Base-by-base conservation (phyloP, 2,329 filamentous ascomycete species). In the Cryphonectria parasitica region DNA sequence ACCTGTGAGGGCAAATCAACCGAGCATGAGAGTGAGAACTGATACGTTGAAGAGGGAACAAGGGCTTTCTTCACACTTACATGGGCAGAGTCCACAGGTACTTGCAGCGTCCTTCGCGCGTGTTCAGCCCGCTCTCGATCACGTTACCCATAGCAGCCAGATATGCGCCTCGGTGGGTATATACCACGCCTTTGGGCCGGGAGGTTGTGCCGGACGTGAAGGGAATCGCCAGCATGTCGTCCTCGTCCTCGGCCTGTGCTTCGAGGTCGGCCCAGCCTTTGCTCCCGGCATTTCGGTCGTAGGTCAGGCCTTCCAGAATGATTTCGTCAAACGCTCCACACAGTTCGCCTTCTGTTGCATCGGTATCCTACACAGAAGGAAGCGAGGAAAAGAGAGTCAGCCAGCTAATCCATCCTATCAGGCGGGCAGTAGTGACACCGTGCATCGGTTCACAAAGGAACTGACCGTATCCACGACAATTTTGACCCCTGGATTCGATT, bases 151-250 rank as follows among this genome's bases (percentile, higher is more conserved):
- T 77, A 0, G 94, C 86, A 0, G 94, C 95, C 17, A 99, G 85
- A n/a, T 71, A 71, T 10, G 89, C 90, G 4, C 95, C 92, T 63
- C 96, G 88, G 79, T 98, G 93, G 1, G 94, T 98, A 78, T 92
- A 98, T 69, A 97, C 90, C 3, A 98, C 95, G 6, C 96, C 96
- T 80, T 99, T 98, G 1, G 96, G 96, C 41, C 88, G 86, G 0
- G 95, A 94, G 0, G 96, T 98, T 0, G 96, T 98, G 4, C 95
- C 95, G 39, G 92, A 96, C 0, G 96, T 99, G 79, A 98, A 98
- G 1, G 95, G 93, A 69, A 99, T 89, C 3, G 95, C 94, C 72
- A 98, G 87, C 75, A 93, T 87, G 72, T 89, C 90, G 74, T 97
- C 91, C 79, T 99, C 96, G 75, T 94, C 87, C 1, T 85, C 83